Conservation (phyloP, 1,284 basidiomycete species). For the Lentinula novae-zelandiae region DNA sequence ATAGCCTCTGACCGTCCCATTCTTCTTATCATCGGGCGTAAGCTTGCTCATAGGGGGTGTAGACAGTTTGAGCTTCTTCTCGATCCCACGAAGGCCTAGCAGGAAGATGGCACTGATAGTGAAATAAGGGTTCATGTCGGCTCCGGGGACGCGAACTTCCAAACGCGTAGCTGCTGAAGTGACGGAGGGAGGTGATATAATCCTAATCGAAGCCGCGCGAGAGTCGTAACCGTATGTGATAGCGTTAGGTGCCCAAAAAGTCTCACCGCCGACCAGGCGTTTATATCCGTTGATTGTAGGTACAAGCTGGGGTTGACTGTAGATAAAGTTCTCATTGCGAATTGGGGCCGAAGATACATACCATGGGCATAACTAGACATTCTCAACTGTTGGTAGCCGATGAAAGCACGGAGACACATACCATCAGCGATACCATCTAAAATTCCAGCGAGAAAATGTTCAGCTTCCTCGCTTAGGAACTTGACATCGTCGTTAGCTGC, state of each 20-base stretch:
- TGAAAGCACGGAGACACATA: conserved; percentile 30
- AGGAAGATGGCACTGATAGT: conserved; percentile 84
- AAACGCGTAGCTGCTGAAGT: conserved; percentile 80
- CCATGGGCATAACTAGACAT: conserved; percentile 58
- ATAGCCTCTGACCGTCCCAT: conserved; percentile 44
- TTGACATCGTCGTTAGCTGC: conserved; percentile 81
- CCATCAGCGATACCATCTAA: conserved; percentile 87
- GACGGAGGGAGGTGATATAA: conserved; percentile 87
- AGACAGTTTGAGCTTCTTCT: conserved; percentile 67
- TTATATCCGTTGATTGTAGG: conserved; percentile 98
- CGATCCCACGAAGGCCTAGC: conserved; percentile 84
- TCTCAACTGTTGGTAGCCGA: conserved; percentile 5
- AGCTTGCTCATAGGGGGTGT: conserved; percentile 69
- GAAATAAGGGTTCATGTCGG: conserved; percentile 93
- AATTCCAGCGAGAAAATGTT: conserved; percentile 91
- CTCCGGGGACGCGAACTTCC: conserved; percentile 92
- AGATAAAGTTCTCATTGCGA: not conserved
- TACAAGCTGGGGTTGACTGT: conserved; percentile 54
- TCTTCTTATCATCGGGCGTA: conserved; percentile 51
- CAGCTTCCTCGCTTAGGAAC: conserved; percentile 81
- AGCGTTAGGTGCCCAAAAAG: conserved; percentile 93
- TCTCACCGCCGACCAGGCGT: conserved; percentile 90
- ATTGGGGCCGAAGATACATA: conserved; percentile 21
- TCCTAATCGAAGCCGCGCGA: conserved; percentile 85
- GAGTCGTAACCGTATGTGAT: conserved; percentile 95